Conservation (phyloP, 2,329 filamentous ascomycete genomes). For the Colletotrichum gigasporum region DNA sequence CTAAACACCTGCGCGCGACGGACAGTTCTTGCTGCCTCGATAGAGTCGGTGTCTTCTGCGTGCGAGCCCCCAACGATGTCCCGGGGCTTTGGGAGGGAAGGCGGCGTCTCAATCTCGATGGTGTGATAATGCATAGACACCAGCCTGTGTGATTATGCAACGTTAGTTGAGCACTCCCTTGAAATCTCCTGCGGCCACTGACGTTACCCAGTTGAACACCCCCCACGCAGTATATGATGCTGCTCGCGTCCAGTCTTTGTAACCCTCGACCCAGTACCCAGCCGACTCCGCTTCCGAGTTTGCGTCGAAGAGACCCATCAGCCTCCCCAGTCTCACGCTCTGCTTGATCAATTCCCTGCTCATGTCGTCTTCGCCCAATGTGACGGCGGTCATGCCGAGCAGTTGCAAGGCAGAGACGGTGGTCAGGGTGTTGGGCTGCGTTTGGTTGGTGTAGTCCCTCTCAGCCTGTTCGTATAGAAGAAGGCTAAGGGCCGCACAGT, state of each 20-base stretch:
- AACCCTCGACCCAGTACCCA: not conserved
- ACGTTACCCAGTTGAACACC: slow-evolving; percentile 32
- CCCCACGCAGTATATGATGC: slow-evolving; percentile 43
- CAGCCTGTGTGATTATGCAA: too few species aligned
- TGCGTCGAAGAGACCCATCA: slow-evolving; percentile 19
- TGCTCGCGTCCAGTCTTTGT: not conserved
- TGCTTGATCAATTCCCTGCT: not conserved
- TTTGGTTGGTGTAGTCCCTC: not conserved
- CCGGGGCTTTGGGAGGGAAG: slow-evolving; percentile 3
- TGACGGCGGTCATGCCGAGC: not conserved
- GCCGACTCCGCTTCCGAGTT: not conserved
- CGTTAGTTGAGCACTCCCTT: too few species aligned
- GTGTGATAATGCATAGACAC: slow-evolving; percentile 9
- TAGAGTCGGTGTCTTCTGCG: not conserved
- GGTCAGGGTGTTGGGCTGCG: not conserved
- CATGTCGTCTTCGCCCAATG: not conserved
- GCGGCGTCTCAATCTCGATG: slow-evolving; percentile 11
- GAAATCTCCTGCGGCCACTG: too few species aligned
- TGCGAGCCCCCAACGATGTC: not conserved
- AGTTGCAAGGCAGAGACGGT: not conserved
- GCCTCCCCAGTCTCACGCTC: not conserved
- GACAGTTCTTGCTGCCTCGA: not conserved
- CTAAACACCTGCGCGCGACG: not conserved
- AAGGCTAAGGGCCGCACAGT: not conserved
- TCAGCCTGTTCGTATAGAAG: slow-evolving; percentile 1